Evolutionary conservation across 139 green algal species (phyloP), one percentile per base, ranked within the genome.

Genomic region (Haematococcus lacustris): DNA sequence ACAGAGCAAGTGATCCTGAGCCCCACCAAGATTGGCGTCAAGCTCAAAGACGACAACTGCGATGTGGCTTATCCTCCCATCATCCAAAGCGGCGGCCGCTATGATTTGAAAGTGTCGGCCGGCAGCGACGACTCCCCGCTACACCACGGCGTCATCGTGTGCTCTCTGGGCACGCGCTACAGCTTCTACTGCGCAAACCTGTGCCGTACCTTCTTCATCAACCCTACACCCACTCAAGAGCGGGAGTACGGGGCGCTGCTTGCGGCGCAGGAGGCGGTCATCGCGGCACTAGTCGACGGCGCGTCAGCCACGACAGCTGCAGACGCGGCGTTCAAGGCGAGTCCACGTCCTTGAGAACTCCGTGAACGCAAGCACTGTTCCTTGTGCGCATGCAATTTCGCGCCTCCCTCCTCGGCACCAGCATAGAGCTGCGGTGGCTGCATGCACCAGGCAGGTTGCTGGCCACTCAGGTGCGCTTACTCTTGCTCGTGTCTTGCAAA

Each of bases 41-140:
- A 93, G 82, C 87, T 96, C 0, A 85, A 85, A 57, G 40, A 78
- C 1, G 93, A 97, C 13, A 89, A 92, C 33, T 83, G 94, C 28
- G 95, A 99, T 80, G 89, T 97, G 38, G 94, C 92, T 37, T 99
- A 98, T 83, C 87, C 87, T 1, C 94, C 96, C 32, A 84, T 97
- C 50, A 87, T 98, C 60, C 93, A 97, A 80, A 89, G 76, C 34
- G 88, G 93, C 1, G 80, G 85, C 21, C 73, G 75, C 38, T 93
- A 91, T 78, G 91, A 97, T 75, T 80, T 96, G 17, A 43, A 51
- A 23, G 40, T 82, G 51, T 78, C 68, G n/a, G 80, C 81, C 3
- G 26, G 59, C 1, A 77, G 59, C 33, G 82, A 84, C 53, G 82
- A 90, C 38, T 66, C 38, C 3, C 32, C 67, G 0, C 72, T 90